Evolutionary conservation across 2,329 filamentous ascomycete species (phyloP).

Genomic region (Phaeoacremonium minimum): DNA sequence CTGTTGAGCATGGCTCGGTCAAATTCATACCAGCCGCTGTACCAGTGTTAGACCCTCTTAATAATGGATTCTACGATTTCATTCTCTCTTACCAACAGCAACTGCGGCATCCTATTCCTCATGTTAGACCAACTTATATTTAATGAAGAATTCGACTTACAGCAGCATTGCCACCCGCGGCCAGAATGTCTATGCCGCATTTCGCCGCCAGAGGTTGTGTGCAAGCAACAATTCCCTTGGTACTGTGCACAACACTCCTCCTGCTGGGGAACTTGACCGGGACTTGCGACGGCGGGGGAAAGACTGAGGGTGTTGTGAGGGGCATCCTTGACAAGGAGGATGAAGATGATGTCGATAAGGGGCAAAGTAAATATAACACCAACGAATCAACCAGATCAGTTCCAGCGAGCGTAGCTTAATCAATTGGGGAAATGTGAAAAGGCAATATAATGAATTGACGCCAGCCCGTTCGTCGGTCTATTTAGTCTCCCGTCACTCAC

Average conservation of each 20-base stretch:
- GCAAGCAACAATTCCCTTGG: conserved; percentile 84
- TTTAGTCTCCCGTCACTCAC: no score
- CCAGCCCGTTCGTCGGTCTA: no score
- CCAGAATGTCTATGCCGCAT: conserved; percentile 81
- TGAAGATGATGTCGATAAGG: no score
- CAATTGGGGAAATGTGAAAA: no score
- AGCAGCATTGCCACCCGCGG: conserved; percentile 86
- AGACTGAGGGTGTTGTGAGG: conserved; percentile 40
- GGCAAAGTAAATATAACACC: no score
- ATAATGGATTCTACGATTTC: no score
- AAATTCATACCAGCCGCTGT: conserved; percentile 85
- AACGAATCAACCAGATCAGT: no score
- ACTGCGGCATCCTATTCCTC: conserved; percentile 95
- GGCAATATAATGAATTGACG: no score
- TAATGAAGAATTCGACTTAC: conserved; percentile 51
- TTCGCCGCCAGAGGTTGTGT: conserved; percentile 86
- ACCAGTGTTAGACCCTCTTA: no score
- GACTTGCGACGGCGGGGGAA: conserved; percentile 36
- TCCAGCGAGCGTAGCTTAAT: no score
- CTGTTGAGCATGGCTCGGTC: conserved; percentile 88
- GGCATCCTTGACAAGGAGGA: no score
- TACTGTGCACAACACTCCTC: conserved; percentile 89
- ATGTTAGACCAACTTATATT: no score
- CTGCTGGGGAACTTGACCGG: conserved; percentile 71
- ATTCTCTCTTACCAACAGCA: conserved; percentile 77